These are phyloP conservation scores for Aspergillus calidoustus DNA, from an alignment of 2,329 filamentous ascomycete genomes.

Conservation along the genomic window DNA sequence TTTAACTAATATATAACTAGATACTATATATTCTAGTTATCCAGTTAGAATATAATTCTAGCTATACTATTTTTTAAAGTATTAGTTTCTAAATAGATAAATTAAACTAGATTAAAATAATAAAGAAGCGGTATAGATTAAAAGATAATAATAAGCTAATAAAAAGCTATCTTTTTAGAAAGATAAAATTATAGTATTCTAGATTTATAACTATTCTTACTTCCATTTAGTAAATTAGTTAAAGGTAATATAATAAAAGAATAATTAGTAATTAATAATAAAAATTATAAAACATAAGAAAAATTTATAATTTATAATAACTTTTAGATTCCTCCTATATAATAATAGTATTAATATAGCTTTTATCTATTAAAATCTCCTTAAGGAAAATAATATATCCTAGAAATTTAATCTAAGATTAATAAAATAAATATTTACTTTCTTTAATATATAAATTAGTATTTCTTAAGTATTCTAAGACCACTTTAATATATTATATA, in stretches of 20 bases:
- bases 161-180: constrained; percentile 17
- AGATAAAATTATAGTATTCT: no score
- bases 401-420: no score
- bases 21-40: constrained; percentile 1
- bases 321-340: not conserved
- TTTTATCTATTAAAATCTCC: no score
- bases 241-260: not conserved
- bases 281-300: constrained; percentile 1
- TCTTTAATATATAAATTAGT: not conserved
- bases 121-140: no score
- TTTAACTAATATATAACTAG: not conserved
- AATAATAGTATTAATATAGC: no score
- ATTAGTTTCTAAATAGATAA: constrained; percentile 1
- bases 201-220: constrained; percentile 15
- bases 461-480: no score
- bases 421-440: not conserved
- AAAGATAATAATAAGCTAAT: constrained; percentile 7
- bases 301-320: not conserved
- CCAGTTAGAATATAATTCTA: no score
- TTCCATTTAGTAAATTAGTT: constrained; percentile 3
- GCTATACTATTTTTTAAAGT: not conserved
- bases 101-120: constrained; percentile 9
- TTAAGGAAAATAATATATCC: no score
- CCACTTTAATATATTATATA: no score
- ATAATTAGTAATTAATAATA: not conserved